Conservation (phyloP, 306 rosid genomes). For the Pyrus pyrifolia region DNA sequence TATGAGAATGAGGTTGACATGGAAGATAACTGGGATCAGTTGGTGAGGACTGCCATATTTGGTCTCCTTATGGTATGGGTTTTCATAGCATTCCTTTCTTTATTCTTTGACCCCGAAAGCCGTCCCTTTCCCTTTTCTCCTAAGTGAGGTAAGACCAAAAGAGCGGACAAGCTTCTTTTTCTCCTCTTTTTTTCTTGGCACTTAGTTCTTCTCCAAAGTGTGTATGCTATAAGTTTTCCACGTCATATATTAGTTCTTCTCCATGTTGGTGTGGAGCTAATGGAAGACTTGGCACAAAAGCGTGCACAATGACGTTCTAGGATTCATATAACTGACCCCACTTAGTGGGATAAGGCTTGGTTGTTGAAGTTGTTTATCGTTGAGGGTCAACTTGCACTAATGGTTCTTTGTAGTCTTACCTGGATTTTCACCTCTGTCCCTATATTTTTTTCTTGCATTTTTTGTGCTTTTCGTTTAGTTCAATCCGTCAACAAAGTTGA, state of each 20-base stretch:
- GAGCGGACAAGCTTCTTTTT: background rate
- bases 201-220: background rate
- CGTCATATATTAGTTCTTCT: background rate
- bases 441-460: too few relatives aligned
- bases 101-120: constrained; percentile 40
- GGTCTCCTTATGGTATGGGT: constrained; percentile 59
- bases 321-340: too few relatives aligned
- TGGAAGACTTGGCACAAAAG: too few relatives aligned
- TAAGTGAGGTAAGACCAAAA: constrained; percentile 12
- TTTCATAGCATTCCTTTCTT: constrained; percentile 55
- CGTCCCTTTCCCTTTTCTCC: constrained; percentile 18
- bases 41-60: constrained; percentile 59
- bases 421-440: too few relatives aligned
- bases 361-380: too few relatives aligned
- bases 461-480: background rate
- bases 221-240: background rate
- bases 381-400: too few relatives aligned
- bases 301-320: too few relatives aligned
- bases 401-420: too few relatives aligned
- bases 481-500: background rate
- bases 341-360: too few relatives aligned
- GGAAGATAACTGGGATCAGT: constrained; percentile 34
- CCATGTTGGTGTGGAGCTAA: too few relatives aligned
- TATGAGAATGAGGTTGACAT: constrained; percentile 30
- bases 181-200: background rate